A percentile compares a stretch with the other conserved stretches of the same genome.
These are phyloP conservation scores for Neopestalotiopsis sp. DNA, from an alignment of 2,329 filamentous ascomycete species.

Conservation along the genomic window DNA sequence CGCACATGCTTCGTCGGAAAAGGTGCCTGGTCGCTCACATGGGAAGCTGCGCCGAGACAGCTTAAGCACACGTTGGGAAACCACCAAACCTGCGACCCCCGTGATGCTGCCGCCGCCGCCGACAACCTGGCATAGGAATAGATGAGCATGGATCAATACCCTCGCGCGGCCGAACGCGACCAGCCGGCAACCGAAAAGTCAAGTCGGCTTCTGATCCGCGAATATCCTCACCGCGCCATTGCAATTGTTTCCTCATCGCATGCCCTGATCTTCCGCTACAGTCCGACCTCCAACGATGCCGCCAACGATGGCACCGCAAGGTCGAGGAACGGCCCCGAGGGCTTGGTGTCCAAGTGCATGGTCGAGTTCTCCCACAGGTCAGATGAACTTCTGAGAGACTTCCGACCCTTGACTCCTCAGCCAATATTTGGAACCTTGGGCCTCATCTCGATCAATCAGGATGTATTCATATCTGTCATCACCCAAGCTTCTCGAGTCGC, in stretches of 20 bases:
- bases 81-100: neutral
- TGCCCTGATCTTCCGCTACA: constrained; percentile 85
- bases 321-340: constrained; percentile 47
- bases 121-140: neutral
- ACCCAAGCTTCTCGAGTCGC: constrained; percentile 81
- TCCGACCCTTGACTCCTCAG: constrained; percentile 74
- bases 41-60: constrained; percentile 4
- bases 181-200: constrained; percentile 54
- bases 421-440: constrained; percentile 87
- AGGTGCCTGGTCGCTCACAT: constrained; percentile 1
- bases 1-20: neutral
- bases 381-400: constrained; percentile 73
- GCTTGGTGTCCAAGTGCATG: constrained; percentile 72
- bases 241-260: constrained; percentile 82
- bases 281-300: constrained; percentile 65
- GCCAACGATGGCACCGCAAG: constrained; percentile 62
- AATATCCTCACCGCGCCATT: constrained; percentile 86
- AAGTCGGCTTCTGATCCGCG: constrained; percentile 82
- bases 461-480: constrained; percentile 91
- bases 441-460: constrained; percentile 79
- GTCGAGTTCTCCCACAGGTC: constrained; percentile 79
- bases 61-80: constrained; percentile 7
- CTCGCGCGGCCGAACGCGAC: constrained; percentile 23
- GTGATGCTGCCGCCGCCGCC: constrained; percentile 14
- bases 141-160: constrained; percentile 23